Evolutionary conservation across 2,329 filamentous ascomycete species (phyloP), one percentile per base, ranked within the genome.

Genomic region (Magnaporthiopsis rhizophila): DNA sequence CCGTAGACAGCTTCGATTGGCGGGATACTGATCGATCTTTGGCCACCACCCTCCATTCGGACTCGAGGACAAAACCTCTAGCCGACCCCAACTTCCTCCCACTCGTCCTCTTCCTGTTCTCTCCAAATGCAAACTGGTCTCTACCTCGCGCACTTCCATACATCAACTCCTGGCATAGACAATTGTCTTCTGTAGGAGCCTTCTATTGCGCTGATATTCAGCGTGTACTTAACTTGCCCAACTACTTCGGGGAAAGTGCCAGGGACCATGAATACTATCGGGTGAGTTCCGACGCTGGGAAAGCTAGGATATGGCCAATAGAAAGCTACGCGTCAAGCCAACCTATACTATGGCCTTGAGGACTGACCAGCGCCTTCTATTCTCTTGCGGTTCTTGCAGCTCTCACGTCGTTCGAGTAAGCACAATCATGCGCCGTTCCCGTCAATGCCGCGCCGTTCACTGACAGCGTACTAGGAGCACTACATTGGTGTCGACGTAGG

Each of bases 401-500:
- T 53, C 45, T 15, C 45, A 53, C 45, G 45, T 53, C 45, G 18
- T 53, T 53, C 45, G 45, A 53, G 45, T 53, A n/a, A 53, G 45
- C n/a, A 1, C 1, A 6, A 53, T 45, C 45, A 1, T n/a, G 2
- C 45, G 21, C 21, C 45, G 45, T 9, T n/a, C 45, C 1, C 11
- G 21, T n/a, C 6, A 53, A n/a, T 53, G 45, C 21, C 45, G 45
- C 45, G 21, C 18, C 12, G 38, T 53, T 53, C 21, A 21, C 45
- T 38, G 30, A 58, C 21, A 34, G 21, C 32, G 24, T 18, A 8
- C 21, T 5, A 86, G 77, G 82, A 86, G 66, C 81, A 87, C 71
- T 88, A 84, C 72, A 85, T 98, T 72, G 94, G 94, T 66, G 91
- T 99, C 70, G 95, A 99, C 79, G 94, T 99, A 62, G 95, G 95